These are phyloP conservation scores for Russula olivacea DNA, from an alignment of 768 basidiomycete species.

Conservation along the genomic window DNA sequence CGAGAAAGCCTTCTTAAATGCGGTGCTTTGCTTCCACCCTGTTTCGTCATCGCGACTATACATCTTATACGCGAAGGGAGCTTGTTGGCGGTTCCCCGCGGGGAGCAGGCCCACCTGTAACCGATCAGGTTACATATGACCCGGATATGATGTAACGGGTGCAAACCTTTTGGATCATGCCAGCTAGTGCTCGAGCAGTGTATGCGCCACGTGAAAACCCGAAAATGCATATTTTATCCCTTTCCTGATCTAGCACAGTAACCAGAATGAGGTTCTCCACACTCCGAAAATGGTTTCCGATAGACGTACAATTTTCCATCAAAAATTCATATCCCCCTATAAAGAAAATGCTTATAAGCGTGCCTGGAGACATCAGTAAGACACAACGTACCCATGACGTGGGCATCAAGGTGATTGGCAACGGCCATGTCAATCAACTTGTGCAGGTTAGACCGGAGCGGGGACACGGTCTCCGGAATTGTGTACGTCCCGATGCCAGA, in stretches of 20 bases:
- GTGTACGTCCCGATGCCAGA: conserved; percentile 71
- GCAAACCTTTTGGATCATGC: conserved; percentile 64
- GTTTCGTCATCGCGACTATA: conserved; percentile 50
- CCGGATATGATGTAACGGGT: background rate
- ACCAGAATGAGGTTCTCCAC: conserved; percentile 5
- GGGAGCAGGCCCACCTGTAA: conserved; percentile 63
- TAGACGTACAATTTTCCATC: conserved; percentile 63
- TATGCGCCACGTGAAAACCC: conserved; percentile 81
- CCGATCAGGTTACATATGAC: background rate
- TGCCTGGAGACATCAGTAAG: background rate
- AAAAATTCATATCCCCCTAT: conserved; percentile 70
- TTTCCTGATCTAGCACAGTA: conserved; percentile 51
- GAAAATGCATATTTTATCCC: conserved; percentile 74
- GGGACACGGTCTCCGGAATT: conserved; percentile 55
- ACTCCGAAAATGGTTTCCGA: background rate
- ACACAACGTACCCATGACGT: conserved; percentile 54
- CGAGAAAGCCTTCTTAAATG: conserved; percentile 71
- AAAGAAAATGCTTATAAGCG: background rate
- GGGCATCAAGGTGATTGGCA: conserved; percentile 55
- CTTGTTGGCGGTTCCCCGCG: conserved; percentile 62
- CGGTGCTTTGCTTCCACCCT: conserved; percentile 58
- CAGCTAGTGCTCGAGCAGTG: conserved; percentile 62
- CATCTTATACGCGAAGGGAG: conserved; percentile 76
- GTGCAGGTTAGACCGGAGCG: conserved; percentile 46
- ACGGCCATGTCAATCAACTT: conserved; percentile 56